These are phyloP conservation scores for Osmanthus fragrans DNA, from an alignment of 257 asterid species.

Conservation along the genomic window DNA sequence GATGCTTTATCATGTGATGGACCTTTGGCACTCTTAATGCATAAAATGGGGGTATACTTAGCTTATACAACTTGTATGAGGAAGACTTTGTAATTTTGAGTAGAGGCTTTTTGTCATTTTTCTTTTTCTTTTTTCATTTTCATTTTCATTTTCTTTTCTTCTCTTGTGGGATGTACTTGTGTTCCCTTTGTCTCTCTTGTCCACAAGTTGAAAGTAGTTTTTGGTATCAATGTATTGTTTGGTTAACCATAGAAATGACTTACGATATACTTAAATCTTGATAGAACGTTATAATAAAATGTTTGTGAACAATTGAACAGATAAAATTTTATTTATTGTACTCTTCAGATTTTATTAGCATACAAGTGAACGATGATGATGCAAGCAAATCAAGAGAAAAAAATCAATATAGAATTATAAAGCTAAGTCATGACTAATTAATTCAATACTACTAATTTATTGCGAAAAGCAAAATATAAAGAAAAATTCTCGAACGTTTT, in stretches of 20 bases:
- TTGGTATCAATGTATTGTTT: neutral
- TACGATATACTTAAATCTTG: neutral
- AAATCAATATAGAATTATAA: no score
- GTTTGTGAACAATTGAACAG: no score
- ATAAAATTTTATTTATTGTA: no score
- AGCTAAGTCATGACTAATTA: no score
- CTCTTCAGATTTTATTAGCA: no score
- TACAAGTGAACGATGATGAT: neutral
- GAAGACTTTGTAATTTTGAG: neutral
- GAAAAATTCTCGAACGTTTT: no score
- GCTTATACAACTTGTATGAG: slow-evolving; percentile 47
- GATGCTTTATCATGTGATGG: slow-evolving; percentile 56
- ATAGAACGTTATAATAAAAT: neutral
- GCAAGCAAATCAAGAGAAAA: neutral
- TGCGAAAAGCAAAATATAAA: no score
- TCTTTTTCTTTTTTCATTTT: no score
- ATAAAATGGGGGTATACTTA: neutral
- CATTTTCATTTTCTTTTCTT: no score
- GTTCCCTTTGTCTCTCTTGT: neutral
- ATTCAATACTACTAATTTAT: no score
- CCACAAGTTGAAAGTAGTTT: neutral
- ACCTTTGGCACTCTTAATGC: neutral
- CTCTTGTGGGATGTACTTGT: neutral
- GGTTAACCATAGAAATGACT: neutral
- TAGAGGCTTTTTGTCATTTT: no score